phyloP scores from a whole-genome alignment of 1,284 basidiomycete species.

The Ustilago hordei region DNA sequence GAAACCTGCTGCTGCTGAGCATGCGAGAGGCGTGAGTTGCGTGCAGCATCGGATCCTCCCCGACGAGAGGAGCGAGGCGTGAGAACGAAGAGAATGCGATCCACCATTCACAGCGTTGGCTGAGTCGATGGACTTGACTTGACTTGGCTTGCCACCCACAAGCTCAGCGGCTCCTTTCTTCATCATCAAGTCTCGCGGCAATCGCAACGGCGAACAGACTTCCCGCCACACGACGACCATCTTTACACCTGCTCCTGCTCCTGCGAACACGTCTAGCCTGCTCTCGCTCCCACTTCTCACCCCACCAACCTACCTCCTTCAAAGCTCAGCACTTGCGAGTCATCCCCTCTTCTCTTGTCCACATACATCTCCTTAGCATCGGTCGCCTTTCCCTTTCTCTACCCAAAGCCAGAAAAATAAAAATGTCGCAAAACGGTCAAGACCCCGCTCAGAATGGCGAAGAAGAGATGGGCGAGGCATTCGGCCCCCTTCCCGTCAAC shows the following conservation, averaged over 20 bases:
- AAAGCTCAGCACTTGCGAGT: not conserved
- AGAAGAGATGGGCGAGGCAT: slow-evolving; percentile 54
- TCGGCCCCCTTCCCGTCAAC: slow-evolving; percentile 58
- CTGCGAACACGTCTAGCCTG: not conserved
- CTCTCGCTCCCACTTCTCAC: not conserved
- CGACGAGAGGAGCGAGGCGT: slow-evolving; percentile 10
- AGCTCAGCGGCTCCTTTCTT: not conserved
- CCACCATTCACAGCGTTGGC: not conserved
- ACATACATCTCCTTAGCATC: not conserved
- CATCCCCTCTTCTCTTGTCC: not conserved
- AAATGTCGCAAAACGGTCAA: slow-evolving; percentile 41
- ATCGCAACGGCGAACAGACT: not conserved
- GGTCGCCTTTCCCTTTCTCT: not conserved
- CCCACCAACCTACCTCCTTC: not conserved
- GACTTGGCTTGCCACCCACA: slow-evolving; percentile 1
- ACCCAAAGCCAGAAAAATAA: not conserved
- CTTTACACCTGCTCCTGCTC: not conserved
- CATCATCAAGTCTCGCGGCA: slow-evolving; percentile 1
- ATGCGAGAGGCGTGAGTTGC: not conserved
- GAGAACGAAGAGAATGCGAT: not conserved
- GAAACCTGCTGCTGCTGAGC: slow-evolving; percentile 5
- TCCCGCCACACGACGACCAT: not conserved
- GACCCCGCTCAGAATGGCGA: slow-evolving; percentile 37
- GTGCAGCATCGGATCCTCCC: slow-evolving; percentile 10
- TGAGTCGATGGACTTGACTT: slow-evolving; percentile 10